phyloP scores from a whole-genome alignment of 345 rosid genomes.

The Trapa incisa region DNA sequence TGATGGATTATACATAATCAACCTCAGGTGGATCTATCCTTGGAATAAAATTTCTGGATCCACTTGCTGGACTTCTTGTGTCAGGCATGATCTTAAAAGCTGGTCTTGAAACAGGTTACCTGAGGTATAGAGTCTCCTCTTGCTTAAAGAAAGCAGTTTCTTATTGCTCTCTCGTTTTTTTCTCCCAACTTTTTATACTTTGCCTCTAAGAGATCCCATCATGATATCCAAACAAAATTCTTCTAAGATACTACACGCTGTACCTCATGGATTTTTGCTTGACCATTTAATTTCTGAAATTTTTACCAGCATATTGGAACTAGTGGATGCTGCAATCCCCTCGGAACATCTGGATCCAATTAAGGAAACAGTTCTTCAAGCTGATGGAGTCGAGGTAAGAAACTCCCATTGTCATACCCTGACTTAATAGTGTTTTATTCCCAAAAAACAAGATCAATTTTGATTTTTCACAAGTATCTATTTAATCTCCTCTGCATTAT shows the following conservation, averaged over 20 bases:
- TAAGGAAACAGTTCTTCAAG: conserved; percentile 54
- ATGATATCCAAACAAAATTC: background rate
- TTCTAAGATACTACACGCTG: background rate
- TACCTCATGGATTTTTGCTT: background rate
- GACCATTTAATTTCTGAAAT: background rate
- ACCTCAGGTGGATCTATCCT: conserved; percentile 79
- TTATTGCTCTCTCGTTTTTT: background rate
- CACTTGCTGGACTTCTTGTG: conserved; percentile 85
- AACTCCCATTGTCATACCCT: conserved; percentile 1
- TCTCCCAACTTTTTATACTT: background rate
- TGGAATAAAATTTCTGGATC: conserved; percentile 77
- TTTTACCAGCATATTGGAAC: conserved; percentile 56
- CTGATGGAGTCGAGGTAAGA: conserved; percentile 71
- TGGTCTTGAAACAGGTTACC: conserved; percentile 71
- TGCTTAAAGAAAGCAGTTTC: background rate
- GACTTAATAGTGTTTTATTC: too few species aligned
- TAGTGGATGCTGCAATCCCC: conserved; percentile 94
- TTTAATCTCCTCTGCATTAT: too few species aligned
- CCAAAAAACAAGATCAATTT: too few species aligned
- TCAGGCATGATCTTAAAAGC: conserved; percentile 80
- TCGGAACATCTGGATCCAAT: conserved; percentile 55
- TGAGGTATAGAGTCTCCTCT: conserved; percentile 36
- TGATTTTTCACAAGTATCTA: too few species aligned
- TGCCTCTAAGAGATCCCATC: background rate
- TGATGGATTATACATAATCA: background rate